Evolutionary conservation across 1,284 basidiomycete genomes (phyloP).

Genomic region (Jaminaea rosea): DNA sequence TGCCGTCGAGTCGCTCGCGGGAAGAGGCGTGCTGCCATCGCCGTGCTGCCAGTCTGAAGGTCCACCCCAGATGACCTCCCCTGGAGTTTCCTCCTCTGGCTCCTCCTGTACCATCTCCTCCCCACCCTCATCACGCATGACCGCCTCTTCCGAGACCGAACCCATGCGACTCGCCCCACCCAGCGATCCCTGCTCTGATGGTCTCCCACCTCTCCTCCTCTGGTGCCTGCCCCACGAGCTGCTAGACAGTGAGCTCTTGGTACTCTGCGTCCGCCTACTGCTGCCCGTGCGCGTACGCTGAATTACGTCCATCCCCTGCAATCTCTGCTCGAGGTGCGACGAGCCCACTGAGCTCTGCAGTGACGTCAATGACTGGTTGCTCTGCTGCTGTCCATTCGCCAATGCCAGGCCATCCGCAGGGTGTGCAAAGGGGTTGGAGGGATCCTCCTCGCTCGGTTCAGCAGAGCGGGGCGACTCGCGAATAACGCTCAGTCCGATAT

Average conservation of each 20-base stretch:
- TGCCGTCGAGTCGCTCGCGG: not conserved
- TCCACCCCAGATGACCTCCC: conserved; percentile 17
- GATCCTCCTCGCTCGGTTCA: conserved; percentile 7
- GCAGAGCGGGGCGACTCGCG: conserved; percentile 18
- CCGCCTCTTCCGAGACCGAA: not conserved
- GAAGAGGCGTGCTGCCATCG: not conserved
- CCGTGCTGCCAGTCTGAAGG: conserved; percentile 8
- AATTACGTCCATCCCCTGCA: conserved; percentile 34
- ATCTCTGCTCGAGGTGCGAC: conserved; percentile 22
- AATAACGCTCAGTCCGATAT: conserved; percentile 12
- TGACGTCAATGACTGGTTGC: conserved; percentile 18
- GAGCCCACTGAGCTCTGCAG: conserved; percentile 24
- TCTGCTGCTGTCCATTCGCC: not conserved
- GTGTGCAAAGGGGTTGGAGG: not conserved
- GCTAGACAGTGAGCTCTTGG: not conserved
- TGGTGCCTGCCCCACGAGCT: not conserved
- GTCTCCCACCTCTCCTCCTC: not conserved
- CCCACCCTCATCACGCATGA: not conserved
- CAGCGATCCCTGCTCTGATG: not conserved
- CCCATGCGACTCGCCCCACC: not conserved
- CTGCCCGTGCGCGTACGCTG: conserved; percentile 28
- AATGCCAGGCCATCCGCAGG: not conserved
- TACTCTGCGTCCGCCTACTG: conserved; percentile 19
- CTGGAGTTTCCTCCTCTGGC: conserved; percentile 12
- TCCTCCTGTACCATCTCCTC: not conserved